These are phyloP conservation scores for Penicillium sp. DNA, from an alignment of 2,329 filamentous ascomycete species.

Conservation along the genomic window DNA sequence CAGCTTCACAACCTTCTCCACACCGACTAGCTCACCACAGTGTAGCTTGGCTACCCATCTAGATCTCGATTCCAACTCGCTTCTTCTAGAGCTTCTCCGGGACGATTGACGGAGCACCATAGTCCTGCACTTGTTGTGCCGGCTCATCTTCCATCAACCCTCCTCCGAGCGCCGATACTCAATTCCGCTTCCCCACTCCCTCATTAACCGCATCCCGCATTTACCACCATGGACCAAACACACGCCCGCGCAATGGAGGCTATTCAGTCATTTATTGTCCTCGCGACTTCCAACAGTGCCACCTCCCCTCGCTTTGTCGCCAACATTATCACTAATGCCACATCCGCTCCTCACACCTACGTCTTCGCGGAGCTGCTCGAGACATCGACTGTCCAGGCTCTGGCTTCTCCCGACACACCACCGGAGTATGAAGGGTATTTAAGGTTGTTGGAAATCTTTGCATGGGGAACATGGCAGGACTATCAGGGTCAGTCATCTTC, in stretches of 20 bases:
- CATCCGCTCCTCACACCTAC: constrained; percentile 81
- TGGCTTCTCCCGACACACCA: constrained; percentile 50
- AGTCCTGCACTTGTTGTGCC: neutral
- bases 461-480: constrained; percentile 79
- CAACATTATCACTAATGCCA: constrained; percentile 81
- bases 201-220: neutral
- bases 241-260: constrained; percentile 53
- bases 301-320: constrained; percentile 73
- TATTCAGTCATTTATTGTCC: constrained; percentile 77
- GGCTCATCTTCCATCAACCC: neutral
- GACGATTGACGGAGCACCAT: no score
- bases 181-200: neutral
- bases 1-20: no score
- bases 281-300: constrained; percentile 70
- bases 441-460: constrained; percentile 77
- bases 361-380: constrained; percentile 91
- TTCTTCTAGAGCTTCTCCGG: no score
- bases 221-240: constrained; percentile 39
- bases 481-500: constrained; percentile 54
- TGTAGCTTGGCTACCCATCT: no score
- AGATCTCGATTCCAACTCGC: no score
- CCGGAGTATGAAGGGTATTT: constrained; percentile 60
- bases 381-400: constrained; percentile 68
- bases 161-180: neutral
- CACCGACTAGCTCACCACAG: no score